Percentiles rank a stretch among this genome's conserved stretches.
phyloP scores from a whole-genome alignment of 352 stramenopile species.

The Pelagophyceae sp. region DNA sequence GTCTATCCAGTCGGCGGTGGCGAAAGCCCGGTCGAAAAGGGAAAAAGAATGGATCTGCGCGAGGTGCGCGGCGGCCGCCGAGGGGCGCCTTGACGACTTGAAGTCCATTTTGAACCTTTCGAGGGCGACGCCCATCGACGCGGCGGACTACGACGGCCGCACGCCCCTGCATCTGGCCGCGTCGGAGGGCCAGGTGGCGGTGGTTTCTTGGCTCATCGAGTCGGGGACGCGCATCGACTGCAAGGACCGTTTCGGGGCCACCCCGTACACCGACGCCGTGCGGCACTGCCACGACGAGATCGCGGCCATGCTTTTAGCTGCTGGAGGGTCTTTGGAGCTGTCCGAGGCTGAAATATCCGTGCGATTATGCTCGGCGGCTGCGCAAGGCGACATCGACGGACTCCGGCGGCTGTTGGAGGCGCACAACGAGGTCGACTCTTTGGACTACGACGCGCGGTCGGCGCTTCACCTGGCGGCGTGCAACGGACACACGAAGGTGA shows the following conservation, averaged over 20 bases:
- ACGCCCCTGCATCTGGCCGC: conserved; percentile 56
- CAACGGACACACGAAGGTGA: conserved; percentile 24
- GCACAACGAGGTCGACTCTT: conserved; percentile 32
- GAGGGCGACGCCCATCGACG: conserved; percentile 34
- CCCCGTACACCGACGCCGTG: conserved; percentile 54
- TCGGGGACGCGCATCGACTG: conserved; percentile 47
- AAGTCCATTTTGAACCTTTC: conserved; percentile 12
- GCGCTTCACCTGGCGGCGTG: conserved; percentile 39
- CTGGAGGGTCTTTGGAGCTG: conserved; percentile 37
- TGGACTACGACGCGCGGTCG: conserved; percentile 43
- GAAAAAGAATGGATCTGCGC: conserved; percentile 23
- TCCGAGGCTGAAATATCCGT: conserved; percentile 33
- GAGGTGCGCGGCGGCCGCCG: conserved; percentile 27
- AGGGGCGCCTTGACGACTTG: conserved; percentile 31
- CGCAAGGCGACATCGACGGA: conserved; percentile 46
- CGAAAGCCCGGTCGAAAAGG: conserved; percentile 20
- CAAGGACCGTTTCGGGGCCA: conserved; percentile 54
- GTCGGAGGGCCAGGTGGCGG: conserved; percentile 43
- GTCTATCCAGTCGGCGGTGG: conserved; percentile 13
- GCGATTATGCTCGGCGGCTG: too few relatives aligned
- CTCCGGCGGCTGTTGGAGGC: conserved; percentile 31
- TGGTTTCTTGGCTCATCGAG: conserved; percentile 46
- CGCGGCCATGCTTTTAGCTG: conserved; percentile 37
- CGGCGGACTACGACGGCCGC: conserved; percentile 56
- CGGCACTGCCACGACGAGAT: conserved; percentile 44